These are phyloP conservation scores for Fusarium oligoseptatum DNA, from an alignment of 2,329 filamentous ascomycete genomes.

Conservation along the genomic window DNA sequence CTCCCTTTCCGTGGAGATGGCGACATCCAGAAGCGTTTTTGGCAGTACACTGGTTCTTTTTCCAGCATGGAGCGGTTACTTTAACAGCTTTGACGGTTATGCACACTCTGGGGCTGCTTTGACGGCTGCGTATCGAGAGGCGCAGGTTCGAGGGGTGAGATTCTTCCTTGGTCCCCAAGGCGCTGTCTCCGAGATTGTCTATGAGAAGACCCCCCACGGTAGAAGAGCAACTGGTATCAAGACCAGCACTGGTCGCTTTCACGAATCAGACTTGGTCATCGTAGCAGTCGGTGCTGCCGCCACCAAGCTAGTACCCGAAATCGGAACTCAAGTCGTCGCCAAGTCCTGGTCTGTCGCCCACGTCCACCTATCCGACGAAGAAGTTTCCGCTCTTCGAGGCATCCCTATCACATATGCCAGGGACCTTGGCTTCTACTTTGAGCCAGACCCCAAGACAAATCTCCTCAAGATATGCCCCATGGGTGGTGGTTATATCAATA, in stretches of 20 bases:
- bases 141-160: conserved; percentile 46
- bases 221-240: conserved; percentile 31
- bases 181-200: conserved; percentile 42
- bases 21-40: conserved; percentile 35
- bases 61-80: conserved; percentile 67
- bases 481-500: conserved; percentile 69
- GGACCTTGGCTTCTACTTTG: conserved; percentile 75
- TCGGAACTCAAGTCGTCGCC: conserved; percentile 65
- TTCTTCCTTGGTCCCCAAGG: conserved; percentile 47
- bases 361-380: conserved; percentile 67
- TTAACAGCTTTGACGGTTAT: conserved; percentile 69
- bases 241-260: conserved; percentile 22
- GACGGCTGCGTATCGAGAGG: conserved; percentile 59
- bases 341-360: conserved; percentile 72
- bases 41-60: conserved; percentile 66
- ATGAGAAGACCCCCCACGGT: conserved; percentile 24
- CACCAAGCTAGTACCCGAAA: conserved; percentile 60
- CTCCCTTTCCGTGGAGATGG: conserved; percentile 39
- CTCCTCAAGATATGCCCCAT: conserved; percentile 72
- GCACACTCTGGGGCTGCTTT: conserved; percentile 68
- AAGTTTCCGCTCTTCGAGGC: conserved; percentile 65
- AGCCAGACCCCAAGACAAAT: conserved; percentile 70
- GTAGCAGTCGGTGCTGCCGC: conserved; percentile 66
- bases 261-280: conserved; percentile 57
- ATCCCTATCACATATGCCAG: conserved; percentile 73